Evolutionary conservation across 179 eudicot species (phyloP).

Genomic region (Gypsophila paniculata): DNA sequence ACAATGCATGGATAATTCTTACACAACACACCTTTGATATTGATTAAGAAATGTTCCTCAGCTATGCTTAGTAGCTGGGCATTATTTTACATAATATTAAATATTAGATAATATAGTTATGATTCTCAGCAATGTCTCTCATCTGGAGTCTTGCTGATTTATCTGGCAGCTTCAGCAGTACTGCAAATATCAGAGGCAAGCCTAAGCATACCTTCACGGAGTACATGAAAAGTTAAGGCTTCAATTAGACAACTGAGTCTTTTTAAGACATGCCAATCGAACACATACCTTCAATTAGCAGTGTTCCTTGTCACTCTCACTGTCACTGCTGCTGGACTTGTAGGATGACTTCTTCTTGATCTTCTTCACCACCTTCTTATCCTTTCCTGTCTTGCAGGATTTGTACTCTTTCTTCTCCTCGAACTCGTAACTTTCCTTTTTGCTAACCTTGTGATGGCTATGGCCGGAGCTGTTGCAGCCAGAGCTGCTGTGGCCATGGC

Average conservation of each 20-base stretch:
- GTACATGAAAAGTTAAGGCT: slow-evolving; percentile 5
- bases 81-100: slow-evolving; percentile 16
- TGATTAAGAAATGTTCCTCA: slow-evolving; percentile 8
- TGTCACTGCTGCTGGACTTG: slow-evolving; percentile 27
- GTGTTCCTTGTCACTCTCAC: slow-evolving; percentile 27
- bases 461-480: background rate
- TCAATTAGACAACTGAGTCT: background rate
- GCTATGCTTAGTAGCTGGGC: slow-evolving; percentile 7
- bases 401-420: slow-evolving; percentile 26
- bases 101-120: background rate
- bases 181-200: slow-evolving; percentile 18
- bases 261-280: background rate
- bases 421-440: slow-evolving; percentile 14
- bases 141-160: slow-evolving; percentile 4
- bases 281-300: slow-evolving; percentile 25
- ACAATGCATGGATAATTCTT: slow-evolving; percentile 12
- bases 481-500: background rate
- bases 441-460: slow-evolving; percentile 19
- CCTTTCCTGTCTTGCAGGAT: slow-evolving; percentile 18
- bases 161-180: slow-evolving; percentile 19
- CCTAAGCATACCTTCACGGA: slow-evolving; percentile 12
- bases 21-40: slow-evolving; percentile 7
- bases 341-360: slow-evolving; percentile 29
- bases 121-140: slow-evolving; percentile 12
- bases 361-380: slow-evolving; percentile 11